Conservation (phyloP, 768 basidiomycete species). For the Astraeus odoratus region DNA sequence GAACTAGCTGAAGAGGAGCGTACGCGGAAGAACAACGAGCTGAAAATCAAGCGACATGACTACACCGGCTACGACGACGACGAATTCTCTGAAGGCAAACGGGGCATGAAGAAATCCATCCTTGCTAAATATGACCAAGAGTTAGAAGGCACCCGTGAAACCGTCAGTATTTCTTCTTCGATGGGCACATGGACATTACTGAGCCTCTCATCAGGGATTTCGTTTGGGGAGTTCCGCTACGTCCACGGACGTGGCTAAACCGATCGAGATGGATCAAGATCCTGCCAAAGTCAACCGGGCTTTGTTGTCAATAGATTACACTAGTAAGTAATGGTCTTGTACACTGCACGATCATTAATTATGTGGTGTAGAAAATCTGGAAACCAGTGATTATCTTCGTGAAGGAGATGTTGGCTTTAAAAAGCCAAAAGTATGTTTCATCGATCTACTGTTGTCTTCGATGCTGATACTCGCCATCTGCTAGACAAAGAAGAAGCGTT, state of each 20-base stretch:
- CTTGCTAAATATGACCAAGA: constrained; percentile 93
- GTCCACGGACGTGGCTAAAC: constrained; percentile 28
- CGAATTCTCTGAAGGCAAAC: constrained; percentile 71
- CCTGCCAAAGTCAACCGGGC: constrained; percentile 68
- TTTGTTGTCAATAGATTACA: constrained; percentile 80
- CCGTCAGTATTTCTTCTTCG: constrained; percentile 35
- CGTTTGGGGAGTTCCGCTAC: constrained; percentile 65
- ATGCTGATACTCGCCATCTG: neutral
- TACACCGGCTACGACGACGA: constrained; percentile 98
- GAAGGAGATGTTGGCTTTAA: constrained; percentile 94
- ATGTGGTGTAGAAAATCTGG: constrained; percentile 62
- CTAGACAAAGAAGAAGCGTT: constrained; percentile 90
- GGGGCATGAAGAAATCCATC: constrained; percentile 76
- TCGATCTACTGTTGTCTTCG: neutral
- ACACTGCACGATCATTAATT: neutral
- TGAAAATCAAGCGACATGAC: constrained; percentile 82
- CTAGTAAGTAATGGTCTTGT: constrained; percentile 50
- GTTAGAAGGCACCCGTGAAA: constrained; percentile 65
- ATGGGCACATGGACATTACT: neutral
- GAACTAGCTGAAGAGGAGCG: constrained; percentile 89
- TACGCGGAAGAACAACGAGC: constrained; percentile 67
- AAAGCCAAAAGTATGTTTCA: constrained; percentile 68
- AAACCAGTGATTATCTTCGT: constrained; percentile 80
- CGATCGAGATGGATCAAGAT: constrained; percentile 42
- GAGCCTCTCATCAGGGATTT: constrained; percentile 57